These are phyloP conservation scores for Daedalea quercina DNA, from an alignment of 768 basidiomycete species.

Conservation along the genomic window DNA sequence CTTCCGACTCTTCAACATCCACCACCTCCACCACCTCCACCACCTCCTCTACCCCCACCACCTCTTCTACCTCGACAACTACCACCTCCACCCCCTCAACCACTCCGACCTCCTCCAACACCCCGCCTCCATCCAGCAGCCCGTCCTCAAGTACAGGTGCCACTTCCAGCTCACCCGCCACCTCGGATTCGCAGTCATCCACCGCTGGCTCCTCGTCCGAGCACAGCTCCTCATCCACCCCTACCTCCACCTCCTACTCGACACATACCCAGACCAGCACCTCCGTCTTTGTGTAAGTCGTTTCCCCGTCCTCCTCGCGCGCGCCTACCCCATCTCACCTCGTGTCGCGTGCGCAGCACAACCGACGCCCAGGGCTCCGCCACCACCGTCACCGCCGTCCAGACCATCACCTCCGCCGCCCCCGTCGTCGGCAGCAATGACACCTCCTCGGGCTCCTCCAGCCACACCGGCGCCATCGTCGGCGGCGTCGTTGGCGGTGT, in stretches of 20 bases:
- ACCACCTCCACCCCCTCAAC: slow-evolving; percentile 5
- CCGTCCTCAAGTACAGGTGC: background rate
- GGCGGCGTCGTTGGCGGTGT: slow-evolving; percentile 26
- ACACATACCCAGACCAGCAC: background rate
- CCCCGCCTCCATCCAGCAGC: slow-evolving; percentile 1
- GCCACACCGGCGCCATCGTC: slow-evolving; percentile 24
- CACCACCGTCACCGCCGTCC: slow-evolving; percentile 12
- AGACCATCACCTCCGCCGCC: slow-evolving; percentile 10
- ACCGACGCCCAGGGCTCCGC: slow-evolving; percentile 14
- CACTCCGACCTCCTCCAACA: background rate
- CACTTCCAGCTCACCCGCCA: background rate
- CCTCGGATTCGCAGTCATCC: background rate
- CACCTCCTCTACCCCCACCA: slow-evolving; percentile 1
- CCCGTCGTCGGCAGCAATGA: slow-evolving; percentile 6
- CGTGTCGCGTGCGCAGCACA: slow-evolving; percentile 7
- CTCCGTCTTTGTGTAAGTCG: background rate
- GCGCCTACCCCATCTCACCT: background rate
- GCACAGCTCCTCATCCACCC: background rate
- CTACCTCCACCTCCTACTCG: slow-evolving; percentile 1
- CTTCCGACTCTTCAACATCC: slow-evolving; percentile 4
- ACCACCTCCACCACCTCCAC: slow-evolving; percentile 3
- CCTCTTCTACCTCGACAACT: slow-evolving; percentile 6
- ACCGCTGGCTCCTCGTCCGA: background rate
- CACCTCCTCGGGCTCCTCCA: slow-evolving; percentile 8
- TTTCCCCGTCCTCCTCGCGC: background rate